Evolutionary conservation across 495 filamentous ascomycete genomes (phyloP).

Genomic region (Penicillium ucsense): DNA sequence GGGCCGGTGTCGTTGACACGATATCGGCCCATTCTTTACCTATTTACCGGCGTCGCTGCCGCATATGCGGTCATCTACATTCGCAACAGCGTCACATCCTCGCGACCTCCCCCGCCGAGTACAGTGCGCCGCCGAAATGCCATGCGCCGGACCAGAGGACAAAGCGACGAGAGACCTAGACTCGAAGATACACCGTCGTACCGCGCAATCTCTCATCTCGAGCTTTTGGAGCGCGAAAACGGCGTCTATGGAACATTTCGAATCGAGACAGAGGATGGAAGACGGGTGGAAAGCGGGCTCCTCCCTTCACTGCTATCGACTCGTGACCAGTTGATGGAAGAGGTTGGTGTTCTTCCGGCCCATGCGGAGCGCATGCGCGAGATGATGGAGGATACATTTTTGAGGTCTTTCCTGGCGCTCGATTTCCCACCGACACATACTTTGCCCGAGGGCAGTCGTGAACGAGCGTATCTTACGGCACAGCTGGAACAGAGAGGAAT

Average conservation of each 20-base stretch:
- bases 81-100: slow-evolving; percentile 25
- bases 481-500: slow-evolving; percentile 36
- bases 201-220: slow-evolving; percentile 34
- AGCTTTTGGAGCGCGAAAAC: slow-evolving; percentile 37
- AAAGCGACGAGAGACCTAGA: slow-evolving; percentile 16
- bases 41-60: slow-evolving; percentile 40
- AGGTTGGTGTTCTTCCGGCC: slow-evolving; percentile 29
- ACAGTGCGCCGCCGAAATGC: slow-evolving; percentile 40
- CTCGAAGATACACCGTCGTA: slow-evolving; percentile 27
- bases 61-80: slow-evolving; percentile 41
- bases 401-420: slow-evolving; percentile 40
- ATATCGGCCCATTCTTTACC: slow-evolving; percentile 41
- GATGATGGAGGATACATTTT: slow-evolving; percentile 42
- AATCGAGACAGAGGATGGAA: slow-evolving; percentile 38
- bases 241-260: slow-evolving; percentile 41
- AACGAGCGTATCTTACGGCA: slow-evolving; percentile 30
- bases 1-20: slow-evolving; percentile 31
- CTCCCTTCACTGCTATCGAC: slow-evolving; percentile 37
- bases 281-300: slow-evolving; percentile 37
- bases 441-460: slow-evolving; percentile 21
- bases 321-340: slow-evolving; percentile 37
- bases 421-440: slow-evolving; percentile 34
- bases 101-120: slow-evolving; percentile 15
- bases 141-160: slow-evolving; percentile 30
- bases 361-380: slow-evolving; percentile 40